A percentile compares a stretch with the other conserved stretches of the same genome.
phyloP scores from a whole-genome alignment of 495 filamentous ascomycete genomes.

The Amniculicola lignicola region DNA sequence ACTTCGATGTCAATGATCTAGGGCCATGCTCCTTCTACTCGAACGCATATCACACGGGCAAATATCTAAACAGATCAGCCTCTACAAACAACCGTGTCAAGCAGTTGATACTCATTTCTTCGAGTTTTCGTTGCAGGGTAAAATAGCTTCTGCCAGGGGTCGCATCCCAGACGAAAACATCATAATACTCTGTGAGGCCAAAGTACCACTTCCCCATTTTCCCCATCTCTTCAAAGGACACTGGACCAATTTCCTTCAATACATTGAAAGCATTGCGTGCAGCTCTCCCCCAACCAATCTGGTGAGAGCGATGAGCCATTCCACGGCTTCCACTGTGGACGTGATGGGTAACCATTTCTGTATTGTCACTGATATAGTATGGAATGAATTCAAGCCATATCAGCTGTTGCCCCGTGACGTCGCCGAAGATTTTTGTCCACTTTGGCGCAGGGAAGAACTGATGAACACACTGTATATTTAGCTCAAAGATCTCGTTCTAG shows the following conservation, averaged over 20 bases:
- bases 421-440: slow-evolving; percentile 41
- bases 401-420: slow-evolving; percentile 42
- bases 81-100: not conserved
- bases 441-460: slow-evolving; percentile 52
- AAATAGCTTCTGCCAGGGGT: slow-evolving; percentile 36
- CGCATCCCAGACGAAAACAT: slow-evolving; percentile 53
- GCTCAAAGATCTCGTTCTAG: slow-evolving; percentile 54
- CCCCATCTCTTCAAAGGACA: slow-evolving; percentile 46
- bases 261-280: slow-evolving; percentile 47
- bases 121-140: slow-evolving; percentile 37
- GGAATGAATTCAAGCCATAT: slow-evolving; percentile 39
- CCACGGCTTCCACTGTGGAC: slow-evolving; percentile 6
- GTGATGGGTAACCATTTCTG: slow-evolving; percentile 5
- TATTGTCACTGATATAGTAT: slow-evolving; percentile 10
- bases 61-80: slow-evolving; percentile 36
- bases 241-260: slow-evolving; percentile 39
- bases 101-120: slow-evolving; percentile 32
- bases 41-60: slow-evolving; percentile 43
- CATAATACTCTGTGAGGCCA: slow-evolving; percentile 50
- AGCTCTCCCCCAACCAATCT: slow-evolving; percentile 46
- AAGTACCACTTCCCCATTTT: slow-evolving; percentile 46
- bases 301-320: not conserved
- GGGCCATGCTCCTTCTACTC: slow-evolving; percentile 49
- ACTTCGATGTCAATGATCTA: too few relatives aligned
- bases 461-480: slow-evolving; percentile 48